Evolutionary conservation across 2,329 filamentous ascomycete genomes (phyloP).

Genomic region (Sporothrix euskadiensis): DNA sequence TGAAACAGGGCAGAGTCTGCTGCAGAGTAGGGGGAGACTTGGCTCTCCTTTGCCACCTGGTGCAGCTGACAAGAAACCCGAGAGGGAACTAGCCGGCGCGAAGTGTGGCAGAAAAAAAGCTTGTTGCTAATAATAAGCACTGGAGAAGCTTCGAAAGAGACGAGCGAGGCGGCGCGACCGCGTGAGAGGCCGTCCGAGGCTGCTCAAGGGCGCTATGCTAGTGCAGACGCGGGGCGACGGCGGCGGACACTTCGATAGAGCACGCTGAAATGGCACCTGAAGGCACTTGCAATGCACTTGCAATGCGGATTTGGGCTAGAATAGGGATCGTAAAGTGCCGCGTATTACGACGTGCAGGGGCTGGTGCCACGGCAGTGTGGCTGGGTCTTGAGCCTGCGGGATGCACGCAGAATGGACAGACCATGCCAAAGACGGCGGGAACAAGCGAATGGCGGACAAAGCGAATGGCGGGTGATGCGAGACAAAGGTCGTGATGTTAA

Average conservation of each 20-base stretch:
- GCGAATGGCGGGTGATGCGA: neutral
- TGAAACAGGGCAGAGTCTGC: conserved; percentile 20
- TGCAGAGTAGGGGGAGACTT: neutral
- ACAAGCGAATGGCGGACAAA: neutral
- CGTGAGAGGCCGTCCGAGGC: neutral
- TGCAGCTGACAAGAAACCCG: neutral
- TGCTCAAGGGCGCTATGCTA: conserved; percentile 8
- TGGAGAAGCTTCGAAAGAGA: neutral
- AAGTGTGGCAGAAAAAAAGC: conserved; percentile 16
- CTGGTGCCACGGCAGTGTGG: conserved; percentile 11
- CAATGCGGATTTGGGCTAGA: neutral
- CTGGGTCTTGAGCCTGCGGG: conserved; percentile 6
- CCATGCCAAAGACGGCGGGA: conserved; percentile 11
- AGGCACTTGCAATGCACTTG: neutral
- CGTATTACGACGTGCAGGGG: conserved; percentile 12
- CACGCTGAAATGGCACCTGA: neutral
- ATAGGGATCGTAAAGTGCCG: conserved; percentile 1
- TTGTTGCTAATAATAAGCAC: conserved; percentile 17
- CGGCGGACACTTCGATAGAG: neutral
- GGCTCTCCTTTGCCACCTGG: neutral
- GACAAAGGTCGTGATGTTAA: neutral
- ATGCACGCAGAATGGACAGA: neutral
- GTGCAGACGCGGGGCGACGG: conserved; percentile 8
- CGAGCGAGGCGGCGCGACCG: neutral
- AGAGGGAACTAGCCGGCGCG: neutral